A percentile compares a stretch with the other conserved stretches of the same genome.
These are phyloP conservation scores for Camellia sinensis DNA, from an alignment of 148 eudicot genomes.

Conservation along the genomic window DNA sequence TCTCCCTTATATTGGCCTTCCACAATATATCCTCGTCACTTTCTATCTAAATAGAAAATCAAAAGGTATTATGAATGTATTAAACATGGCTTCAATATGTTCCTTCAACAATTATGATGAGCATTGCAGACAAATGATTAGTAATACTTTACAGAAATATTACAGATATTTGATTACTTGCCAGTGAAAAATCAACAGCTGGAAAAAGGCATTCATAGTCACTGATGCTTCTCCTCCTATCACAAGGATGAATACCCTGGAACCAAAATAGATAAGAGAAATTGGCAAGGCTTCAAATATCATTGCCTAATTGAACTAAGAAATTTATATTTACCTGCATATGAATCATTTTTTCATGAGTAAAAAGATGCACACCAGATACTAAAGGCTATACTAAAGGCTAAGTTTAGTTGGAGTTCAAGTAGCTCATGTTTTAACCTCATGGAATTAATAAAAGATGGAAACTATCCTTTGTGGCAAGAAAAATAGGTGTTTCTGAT, in stretches of 20 bases:
- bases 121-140: not conserved
- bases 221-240: conserved; percentile 70
- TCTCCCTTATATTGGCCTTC: conserved; percentile 83
- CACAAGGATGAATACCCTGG: conserved; percentile 97
- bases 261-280: conserved; percentile 25
- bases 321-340: not conserved
- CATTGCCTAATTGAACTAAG: not conserved
- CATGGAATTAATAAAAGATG: not conserved
- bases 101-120: not conserved
- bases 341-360: not conserved
- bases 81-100: not conserved
- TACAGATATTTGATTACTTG: conserved; percentile 24
- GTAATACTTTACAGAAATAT: not conserved
- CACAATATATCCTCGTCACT: conserved; percentile 78
- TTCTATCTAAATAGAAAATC: conserved; percentile 56
- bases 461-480: not conserved
- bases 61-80: not conserved
- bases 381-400: not conserved
- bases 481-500: not conserved
- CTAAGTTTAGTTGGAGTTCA: not conserved
- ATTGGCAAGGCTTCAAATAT: not conserved
- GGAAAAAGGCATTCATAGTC: conserved; percentile 82
- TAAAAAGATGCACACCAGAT: conserved; percentile 4
- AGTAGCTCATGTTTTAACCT: not conserved
- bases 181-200: conserved; percentile 87